Evolutionary conservation across 192 early-diverging fungal species (phyloP).

Genomic region (Coemansia sp.): DNA sequence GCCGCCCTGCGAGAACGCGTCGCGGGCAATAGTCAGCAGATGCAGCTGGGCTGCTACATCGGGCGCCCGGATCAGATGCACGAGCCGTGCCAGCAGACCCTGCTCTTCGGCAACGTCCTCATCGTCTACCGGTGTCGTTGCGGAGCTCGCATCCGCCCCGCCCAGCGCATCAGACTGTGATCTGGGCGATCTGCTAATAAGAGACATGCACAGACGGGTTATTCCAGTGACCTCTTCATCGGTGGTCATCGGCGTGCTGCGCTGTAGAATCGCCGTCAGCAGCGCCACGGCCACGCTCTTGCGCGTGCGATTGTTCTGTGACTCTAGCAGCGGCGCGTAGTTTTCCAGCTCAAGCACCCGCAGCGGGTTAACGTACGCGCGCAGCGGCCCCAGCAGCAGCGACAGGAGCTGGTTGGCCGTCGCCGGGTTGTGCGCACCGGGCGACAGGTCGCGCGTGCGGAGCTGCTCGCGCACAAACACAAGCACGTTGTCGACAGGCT

Average conservation of each 20-base stretch:
- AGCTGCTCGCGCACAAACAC: constrained; percentile 84
- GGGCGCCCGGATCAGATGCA: constrained; percentile 69
- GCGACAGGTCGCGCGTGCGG: constrained; percentile 57
- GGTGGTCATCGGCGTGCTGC: constrained; percentile 55
- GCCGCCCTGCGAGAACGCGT: constrained; percentile 88
- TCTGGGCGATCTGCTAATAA: constrained; percentile 17
- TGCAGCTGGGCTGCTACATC: constrained; percentile 80
- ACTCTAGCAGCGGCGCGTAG: constrained; percentile 79
- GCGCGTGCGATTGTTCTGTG: constrained; percentile 81
- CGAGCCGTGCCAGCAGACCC: constrained; percentile 76
- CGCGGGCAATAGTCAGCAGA: constrained; percentile 77
- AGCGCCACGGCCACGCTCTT: constrained; percentile 79
- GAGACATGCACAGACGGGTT: constrained; percentile 32
- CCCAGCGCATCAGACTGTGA: background rate
- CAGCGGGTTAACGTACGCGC: constrained; percentile 68
- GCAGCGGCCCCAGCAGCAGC: constrained; percentile 80
- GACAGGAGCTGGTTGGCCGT: constrained; percentile 75
- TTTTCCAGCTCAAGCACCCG: constrained; percentile 69
- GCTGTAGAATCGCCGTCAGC: constrained; percentile 66
- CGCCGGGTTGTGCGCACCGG: constrained; percentile 67
- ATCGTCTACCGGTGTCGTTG: constrained; percentile 47
- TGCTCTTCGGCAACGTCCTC: constrained; percentile 93
- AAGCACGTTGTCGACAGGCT: constrained; percentile 88
- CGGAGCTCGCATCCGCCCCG: background rate
- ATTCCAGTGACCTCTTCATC: constrained; percentile 46